Evolutionary conservation across 116 monocot species (phyloP).

Genomic region (Cymodocea nodosa): DNA sequence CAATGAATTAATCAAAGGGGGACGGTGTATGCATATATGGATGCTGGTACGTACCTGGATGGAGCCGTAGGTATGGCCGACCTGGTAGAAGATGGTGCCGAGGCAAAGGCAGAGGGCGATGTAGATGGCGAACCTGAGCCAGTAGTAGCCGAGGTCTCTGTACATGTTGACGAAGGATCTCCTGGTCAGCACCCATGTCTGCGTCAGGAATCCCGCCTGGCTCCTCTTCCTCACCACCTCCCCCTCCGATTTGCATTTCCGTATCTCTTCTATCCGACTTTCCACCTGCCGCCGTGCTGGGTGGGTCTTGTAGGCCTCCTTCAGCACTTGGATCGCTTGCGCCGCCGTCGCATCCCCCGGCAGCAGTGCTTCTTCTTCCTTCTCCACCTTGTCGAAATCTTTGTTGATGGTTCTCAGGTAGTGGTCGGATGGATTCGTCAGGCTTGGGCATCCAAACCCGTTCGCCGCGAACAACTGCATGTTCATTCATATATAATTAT

Average conservation of each 20-base stretch:
- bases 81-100: conserved; percentile 34
- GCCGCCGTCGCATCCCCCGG: not conserved
- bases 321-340: conserved; percentile 25
- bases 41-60: conserved; percentile 31
- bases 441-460: conserved; percentile 42
- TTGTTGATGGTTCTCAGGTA: conserved; percentile 63
- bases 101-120: conserved; percentile 20
- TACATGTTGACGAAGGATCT: conserved; percentile 51
- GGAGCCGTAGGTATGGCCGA: conserved; percentile 25
- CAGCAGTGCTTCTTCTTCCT: too few relatives aligned
- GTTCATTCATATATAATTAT: too few relatives aligned
- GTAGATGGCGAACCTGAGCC: conserved; percentile 42
- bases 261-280: conserved; percentile 11
- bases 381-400: conserved; percentile 51
- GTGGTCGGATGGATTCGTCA: conserved; percentile 55
- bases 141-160: conserved; percentile 51
- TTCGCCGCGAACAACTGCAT: conserved; percentile 54
- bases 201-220: conserved; percentile 33
- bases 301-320: conserved; percentile 16
- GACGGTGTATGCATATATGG: too few relatives aligned
- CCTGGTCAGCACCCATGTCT: conserved; percentile 30
- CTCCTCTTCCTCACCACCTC: conserved; percentile 18
- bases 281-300: not conserved
- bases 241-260: conserved; percentile 10
- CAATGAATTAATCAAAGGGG: too few relatives aligned